These are phyloP conservation scores for Tylopilus sp. DNA, from an alignment of 768 basidiomycete species.

Conservation along the genomic window DNA sequence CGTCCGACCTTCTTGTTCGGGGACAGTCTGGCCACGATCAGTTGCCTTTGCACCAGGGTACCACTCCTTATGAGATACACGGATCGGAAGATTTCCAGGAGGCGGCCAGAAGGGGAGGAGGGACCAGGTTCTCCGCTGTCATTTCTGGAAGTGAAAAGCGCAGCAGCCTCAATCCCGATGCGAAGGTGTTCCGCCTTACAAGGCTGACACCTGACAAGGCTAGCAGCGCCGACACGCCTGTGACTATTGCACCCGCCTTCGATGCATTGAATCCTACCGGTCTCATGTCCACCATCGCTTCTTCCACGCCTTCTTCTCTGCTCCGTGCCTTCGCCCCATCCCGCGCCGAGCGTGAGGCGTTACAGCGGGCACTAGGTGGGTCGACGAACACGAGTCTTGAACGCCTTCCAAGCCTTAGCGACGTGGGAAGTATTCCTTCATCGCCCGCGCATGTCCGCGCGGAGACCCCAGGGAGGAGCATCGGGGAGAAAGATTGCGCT, in stretches of 20 bases:
- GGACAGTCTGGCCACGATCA: constrained; percentile 15
- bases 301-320: constrained; percentile 47
- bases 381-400: constrained; percentile 75
- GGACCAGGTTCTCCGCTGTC: constrained; percentile 44
- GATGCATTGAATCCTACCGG: constrained; percentile 64
- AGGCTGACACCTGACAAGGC: constrained; percentile 19
- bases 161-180: constrained; percentile 80
- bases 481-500: constrained; percentile 29
- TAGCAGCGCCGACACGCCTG: constrained; percentile 11
- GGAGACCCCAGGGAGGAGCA: constrained; percentile 17
- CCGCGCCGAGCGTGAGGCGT: constrained; percentile 80
- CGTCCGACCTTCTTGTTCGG: constrained; percentile 39
- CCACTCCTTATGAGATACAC: constrained; percentile 34
- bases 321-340: constrained; percentile 87
- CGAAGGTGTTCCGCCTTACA: constrained; percentile 73
- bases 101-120: constrained; percentile 8
- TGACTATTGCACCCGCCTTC: constrained; percentile 29
- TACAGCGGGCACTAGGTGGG: constrained; percentile 74
- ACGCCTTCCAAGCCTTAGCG: constrained; percentile 72
- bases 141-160: constrained; percentile 45
- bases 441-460: constrained; percentile 57
- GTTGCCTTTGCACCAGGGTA: constrained; percentile 27
- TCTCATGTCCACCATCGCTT: constrained; percentile 34
- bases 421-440: constrained; percentile 70
- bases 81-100: constrained; percentile 15